Evolutionary conservation across 352 stramenopile genomes (phyloP), one percentile per base, ranked within the genome.

Genomic region (Pythium insidiosum): DNA sequence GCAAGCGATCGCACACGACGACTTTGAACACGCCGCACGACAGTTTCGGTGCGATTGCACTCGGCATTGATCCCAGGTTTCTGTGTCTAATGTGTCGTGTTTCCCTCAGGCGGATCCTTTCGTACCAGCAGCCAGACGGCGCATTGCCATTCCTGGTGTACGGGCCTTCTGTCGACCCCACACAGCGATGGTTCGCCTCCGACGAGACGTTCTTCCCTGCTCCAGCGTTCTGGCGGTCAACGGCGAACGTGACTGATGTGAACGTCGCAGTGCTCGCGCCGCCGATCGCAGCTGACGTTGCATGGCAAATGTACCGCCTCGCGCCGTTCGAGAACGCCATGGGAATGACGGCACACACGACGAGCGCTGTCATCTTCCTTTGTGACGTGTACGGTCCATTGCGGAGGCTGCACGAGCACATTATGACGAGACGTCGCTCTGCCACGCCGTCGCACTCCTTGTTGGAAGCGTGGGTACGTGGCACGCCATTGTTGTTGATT

Each of bases 271-370:
- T 93, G 30, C 60, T 81, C 7, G 76, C 78, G 12, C 76, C 81
- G 24, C 81, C 81, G 2, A 69, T 91, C 34, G 78, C 70, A 20
- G 74, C 72, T 5, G 76, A 93, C 36, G 69, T 88, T 7, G 81
- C 62, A n/a, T 86, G 76, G 71, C 69, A 89, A 43, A 84, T 93
- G 39, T 93, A 88, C 49, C 69, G 71, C 6, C 52, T 93, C n/a
- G 70, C 78, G 6, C 81, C 81, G 23, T 84, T 84, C 36, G 81
- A 93, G 35, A 84, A 70, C 0, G 60, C 63, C 24, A 58, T 93
- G 35, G 77, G 74, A 10, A 69, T 75, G 4, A 66, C 75, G 2
- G 60, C 58, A 12, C 74, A 84, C 61, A 66, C 59, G n/a, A 63
- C 56, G 0, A 65, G 65, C 5, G 81, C 78, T 6, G 66, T 93